Evolutionary conservation across 495 filamentous ascomycete species (phyloP).

Genomic region (Saxispiralis lemnorum): DNA sequence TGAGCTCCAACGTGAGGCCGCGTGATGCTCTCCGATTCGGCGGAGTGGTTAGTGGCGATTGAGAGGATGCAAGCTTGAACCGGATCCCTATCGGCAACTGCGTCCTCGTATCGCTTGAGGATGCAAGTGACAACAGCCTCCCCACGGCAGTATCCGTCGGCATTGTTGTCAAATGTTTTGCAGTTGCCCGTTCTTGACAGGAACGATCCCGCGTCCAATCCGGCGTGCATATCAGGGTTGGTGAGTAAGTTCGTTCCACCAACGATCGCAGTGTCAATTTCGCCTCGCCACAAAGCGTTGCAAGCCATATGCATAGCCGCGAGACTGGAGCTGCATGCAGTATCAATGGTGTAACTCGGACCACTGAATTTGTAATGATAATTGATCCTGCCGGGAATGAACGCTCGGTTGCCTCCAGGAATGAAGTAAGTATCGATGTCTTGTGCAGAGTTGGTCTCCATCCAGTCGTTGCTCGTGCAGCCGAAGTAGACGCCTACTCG

Average conservation of each 20-base stretch:
- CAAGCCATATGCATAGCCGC: slow-evolving; percentile 17
- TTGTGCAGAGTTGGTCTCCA: slow-evolving; percentile 23
- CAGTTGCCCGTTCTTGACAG: slow-evolving; percentile 16
- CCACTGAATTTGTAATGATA: slow-evolving; percentile 27
- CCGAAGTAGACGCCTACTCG: slow-evolving; percentile 27
- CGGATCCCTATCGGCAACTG: slow-evolving; percentile 30
- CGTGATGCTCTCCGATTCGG: slow-evolving; percentile 25
- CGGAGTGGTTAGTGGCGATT: slow-evolving; percentile 27
- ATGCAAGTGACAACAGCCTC: slow-evolving; percentile 31
- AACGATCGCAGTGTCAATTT: slow-evolving; percentile 14
- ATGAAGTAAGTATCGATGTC: slow-evolving; percentile 28
- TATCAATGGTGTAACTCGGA: slow-evolving; percentile 12
- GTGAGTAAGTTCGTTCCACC: slow-evolving; percentile 20
- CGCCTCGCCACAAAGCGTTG: slow-evolving; percentile 12
- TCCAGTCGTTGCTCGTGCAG: slow-evolving; percentile 24
- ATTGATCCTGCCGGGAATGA: slow-evolving; percentile 27
- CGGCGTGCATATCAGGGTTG: slow-evolving; percentile 15
- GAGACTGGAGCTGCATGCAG: slow-evolving; percentile 17
- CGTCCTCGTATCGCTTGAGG: slow-evolving; percentile 32
- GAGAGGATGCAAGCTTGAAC: slow-evolving; percentile 28
- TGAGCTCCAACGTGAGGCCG: slow-evolving; percentile 21
- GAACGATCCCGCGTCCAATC: slow-evolving; percentile 16
- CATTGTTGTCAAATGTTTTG: slow-evolving; percentile 16
- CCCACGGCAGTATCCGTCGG: slow-evolving; percentile 21
- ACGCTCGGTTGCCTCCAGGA: slow-evolving; percentile 24